Conservation (phyloP, 1,284 basidiomycete species). For the Boletus subluridellus region DNA sequence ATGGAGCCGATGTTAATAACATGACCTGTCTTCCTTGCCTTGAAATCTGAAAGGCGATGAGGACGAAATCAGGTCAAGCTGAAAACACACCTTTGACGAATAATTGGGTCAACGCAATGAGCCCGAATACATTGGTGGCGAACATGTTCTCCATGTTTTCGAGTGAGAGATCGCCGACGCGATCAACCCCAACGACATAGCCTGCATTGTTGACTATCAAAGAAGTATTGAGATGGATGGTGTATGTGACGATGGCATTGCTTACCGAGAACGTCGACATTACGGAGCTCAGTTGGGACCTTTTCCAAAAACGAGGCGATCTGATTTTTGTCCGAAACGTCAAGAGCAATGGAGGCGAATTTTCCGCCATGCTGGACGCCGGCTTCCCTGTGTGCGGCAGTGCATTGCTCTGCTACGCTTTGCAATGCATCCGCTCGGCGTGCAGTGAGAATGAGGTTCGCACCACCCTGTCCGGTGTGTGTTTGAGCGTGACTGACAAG, state of each 20-base stretch:
- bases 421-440: slow-evolving; percentile 64
- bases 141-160: slow-evolving; percentile 87
- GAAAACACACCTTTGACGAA: slow-evolving; percentile 60
- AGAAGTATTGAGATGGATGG: neutral
- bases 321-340: slow-evolving; percentile 71
- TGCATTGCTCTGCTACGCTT: slow-evolving; percentile 62
- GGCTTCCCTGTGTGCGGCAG: slow-evolving; percentile 66
- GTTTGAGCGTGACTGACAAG: neutral
- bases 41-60: slow-evolving; percentile 66
- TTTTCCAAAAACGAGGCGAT: slow-evolving; percentile 64
- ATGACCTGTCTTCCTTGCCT: slow-evolving; percentile 81
- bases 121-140: slow-evolving; percentile 86
- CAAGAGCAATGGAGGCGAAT: slow-evolving; percentile 64
- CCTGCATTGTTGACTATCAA: slow-evolving; percentile 81
- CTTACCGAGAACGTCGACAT: slow-evolving; percentile 74
- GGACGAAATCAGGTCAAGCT: neutral
- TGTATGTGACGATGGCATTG: neutral
- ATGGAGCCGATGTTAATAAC: slow-evolving; percentile 96
- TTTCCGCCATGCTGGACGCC: slow-evolving; percentile 69
- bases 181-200: slow-evolving; percentile 79
- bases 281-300: slow-evolving; percentile 62
- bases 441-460: slow-evolving; percentile 73
- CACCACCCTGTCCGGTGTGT: slow-evolving; percentile 54
- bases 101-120: slow-evolving; percentile 80
- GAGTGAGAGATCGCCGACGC: slow-evolving; percentile 74